Percentiles rank a stretch among this genome's conserved stretches.
Evolutionary conservation across 306 rosid species (phyloP).

Genomic region (Gleditsia sinensis): DNA sequence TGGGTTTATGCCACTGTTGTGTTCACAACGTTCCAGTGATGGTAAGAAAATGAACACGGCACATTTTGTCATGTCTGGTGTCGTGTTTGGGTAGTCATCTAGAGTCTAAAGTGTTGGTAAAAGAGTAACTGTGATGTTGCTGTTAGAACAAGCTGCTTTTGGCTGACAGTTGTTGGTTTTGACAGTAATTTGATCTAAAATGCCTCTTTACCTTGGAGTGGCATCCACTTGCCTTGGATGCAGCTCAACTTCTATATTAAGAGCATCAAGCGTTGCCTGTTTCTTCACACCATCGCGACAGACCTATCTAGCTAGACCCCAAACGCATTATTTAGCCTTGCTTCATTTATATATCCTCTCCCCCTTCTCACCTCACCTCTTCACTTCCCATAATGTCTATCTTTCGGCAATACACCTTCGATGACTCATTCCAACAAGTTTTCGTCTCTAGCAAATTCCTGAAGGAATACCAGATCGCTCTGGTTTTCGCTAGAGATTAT

Average conservation of each 20-base stretch:
- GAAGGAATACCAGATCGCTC: constrained; percentile 46
- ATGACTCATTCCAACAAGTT: constrained; percentile 43
- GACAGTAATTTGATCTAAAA: neutral
- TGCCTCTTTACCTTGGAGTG: neutral
- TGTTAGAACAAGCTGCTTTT: neutral
- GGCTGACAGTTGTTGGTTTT: neutral
- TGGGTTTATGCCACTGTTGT: neutral
- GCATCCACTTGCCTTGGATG: neutral
- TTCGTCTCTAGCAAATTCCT: constrained; percentile 20
- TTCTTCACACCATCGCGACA: neutral
- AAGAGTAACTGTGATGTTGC: constrained; percentile 10
- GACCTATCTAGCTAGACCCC: too few relatives aligned
- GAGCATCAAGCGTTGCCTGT: neutral
- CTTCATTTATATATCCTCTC: too few relatives aligned
- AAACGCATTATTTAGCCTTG: too few relatives aligned
- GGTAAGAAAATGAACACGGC: too few relatives aligned
- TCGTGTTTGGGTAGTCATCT: too few relatives aligned
- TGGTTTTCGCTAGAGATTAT: constrained; percentile 41
- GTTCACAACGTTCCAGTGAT: too few relatives aligned
- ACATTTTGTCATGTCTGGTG: too few relatives aligned
- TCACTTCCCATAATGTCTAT: constrained; percentile 15
- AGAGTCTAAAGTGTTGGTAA: constrained; percentile 24
- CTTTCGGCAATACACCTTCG: constrained; percentile 48
- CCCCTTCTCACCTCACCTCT: too few relatives aligned
- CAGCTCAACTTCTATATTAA: constrained; percentile 28